Percentiles rank a stretch among this genome's conserved stretches.
These are phyloP conservation scores for Aspergillus tamarii DNA, from an alignment of 2,329 filamentous ascomycete genomes.

Conservation along the genomic window DNA sequence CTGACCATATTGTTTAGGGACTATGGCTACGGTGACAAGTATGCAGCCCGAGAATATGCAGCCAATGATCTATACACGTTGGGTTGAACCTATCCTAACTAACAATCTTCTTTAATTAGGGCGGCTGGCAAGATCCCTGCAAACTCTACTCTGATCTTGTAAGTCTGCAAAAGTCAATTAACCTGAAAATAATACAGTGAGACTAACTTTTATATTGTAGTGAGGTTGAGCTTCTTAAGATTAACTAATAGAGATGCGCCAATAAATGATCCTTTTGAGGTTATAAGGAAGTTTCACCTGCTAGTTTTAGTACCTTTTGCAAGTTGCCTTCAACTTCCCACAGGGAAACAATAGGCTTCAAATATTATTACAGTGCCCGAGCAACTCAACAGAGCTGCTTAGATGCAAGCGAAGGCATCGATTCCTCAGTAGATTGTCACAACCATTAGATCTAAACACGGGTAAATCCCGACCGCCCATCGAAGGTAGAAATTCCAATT, in stretches of 20 bases:
- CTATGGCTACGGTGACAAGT: neutral
- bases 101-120: neutral
- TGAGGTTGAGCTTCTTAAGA: neutral
- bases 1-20: neutral
- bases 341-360: neutral
- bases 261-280: rapidly evolving
- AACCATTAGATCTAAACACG: no score
- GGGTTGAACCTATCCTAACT: neutral
- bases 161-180: neutral
- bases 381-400: neutral
- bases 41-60: neutral
- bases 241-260: neutral
- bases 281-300: neutral
- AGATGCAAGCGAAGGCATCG: neutral
- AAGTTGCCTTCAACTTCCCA: no score
- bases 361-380: neutral
- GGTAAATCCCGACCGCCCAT: no score
- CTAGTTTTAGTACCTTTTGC: no score
- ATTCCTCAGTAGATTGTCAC: rapidly evolving
- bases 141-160: neutral
- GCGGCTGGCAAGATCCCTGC: neutral
- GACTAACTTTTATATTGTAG: neutral
- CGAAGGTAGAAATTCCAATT: neutral
- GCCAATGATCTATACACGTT: neutral
- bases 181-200: neutral